These are phyloP conservation scores for Orbilia javanica DNA, from an alignment of 2,329 filamentous ascomycete genomes.

Conservation along the genomic window DNA sequence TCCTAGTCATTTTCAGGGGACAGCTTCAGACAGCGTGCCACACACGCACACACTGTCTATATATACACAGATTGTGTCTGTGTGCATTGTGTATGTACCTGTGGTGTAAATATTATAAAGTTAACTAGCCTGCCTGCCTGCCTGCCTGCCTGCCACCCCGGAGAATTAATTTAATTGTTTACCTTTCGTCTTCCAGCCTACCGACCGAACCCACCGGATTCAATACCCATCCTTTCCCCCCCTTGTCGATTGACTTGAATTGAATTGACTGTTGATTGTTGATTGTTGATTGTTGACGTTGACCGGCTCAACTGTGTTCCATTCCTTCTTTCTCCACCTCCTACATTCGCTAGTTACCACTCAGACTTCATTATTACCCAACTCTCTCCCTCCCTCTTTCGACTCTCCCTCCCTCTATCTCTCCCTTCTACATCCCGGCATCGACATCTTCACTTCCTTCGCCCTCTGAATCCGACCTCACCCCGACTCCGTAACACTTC, in stretches of 20 bases:
- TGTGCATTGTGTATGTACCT: too few species aligned
- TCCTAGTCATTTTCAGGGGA: too few species aligned
- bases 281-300: slow-evolving; percentile 12
- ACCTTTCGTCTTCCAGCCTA: neutral
- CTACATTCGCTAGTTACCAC: slow-evolving; percentile 41
- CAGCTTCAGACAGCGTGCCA: too few species aligned
- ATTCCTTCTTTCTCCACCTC: slow-evolving; percentile 8
- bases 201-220: neutral
- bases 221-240: neutral
- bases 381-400: neutral
- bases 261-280: neutral
- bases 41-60: too few species aligned
- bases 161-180: slow-evolving; percentile 13
- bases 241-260: neutral
- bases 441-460: neutral
- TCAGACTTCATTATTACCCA: too few species aligned
- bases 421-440: too few species aligned
- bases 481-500: neutral
- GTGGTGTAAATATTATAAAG: slow-evolving; percentile 2
- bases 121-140: too few species aligned
- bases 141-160: too few species aligned
- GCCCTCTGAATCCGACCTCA: neutral
- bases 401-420: too few species aligned
- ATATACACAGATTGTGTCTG: too few species aligned
- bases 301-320: slow-evolving; percentile 5